Conservation (phyloP, 441 rosid species). For the Croton laevigatus region DNA sequence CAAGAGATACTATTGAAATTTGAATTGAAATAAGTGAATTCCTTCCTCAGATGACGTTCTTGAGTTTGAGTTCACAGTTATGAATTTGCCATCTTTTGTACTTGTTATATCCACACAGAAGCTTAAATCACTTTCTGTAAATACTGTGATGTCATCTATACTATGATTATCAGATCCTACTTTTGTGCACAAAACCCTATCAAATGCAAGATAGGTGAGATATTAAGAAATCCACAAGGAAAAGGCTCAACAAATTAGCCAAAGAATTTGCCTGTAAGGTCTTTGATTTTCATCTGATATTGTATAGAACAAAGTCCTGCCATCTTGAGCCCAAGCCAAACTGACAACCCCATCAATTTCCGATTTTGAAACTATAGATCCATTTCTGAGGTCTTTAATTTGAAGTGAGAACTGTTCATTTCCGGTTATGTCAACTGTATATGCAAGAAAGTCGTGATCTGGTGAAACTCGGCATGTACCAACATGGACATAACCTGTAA, state of each 20-base stretch:
- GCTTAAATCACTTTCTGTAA: constrained; percentile 60
- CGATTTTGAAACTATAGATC: constrained; percentile 44
- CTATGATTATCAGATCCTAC: constrained; percentile 37
- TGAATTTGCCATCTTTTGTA: constrained; percentile 94
- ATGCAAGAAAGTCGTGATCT: constrained; percentile 79
- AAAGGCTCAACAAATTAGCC: constrained; percentile 11
- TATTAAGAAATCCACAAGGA: constrained; percentile 15
- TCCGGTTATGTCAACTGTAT: constrained; percentile 70
- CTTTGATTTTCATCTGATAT: constrained; percentile 60
- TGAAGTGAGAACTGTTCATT: constrained; percentile 70
- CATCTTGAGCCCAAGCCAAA: constrained; percentile 89
- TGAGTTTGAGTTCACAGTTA: constrained; percentile 89
- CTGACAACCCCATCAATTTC: constrained; percentile 66
- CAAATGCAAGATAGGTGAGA: constrained; percentile 20
- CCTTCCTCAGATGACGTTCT: constrained; percentile 97
- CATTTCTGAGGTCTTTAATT: constrained; percentile 68
- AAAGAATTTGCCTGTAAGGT: constrained; percentile 58
- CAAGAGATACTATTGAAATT: constrained; percentile 3
- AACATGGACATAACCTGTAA: constrained; percentile 67
- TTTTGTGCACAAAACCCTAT: constrained; percentile 72
- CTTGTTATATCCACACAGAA: constrained; percentile 87
- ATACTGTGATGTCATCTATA: constrained; percentile 41
- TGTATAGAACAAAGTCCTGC: constrained; percentile 70
- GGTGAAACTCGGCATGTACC: constrained; percentile 90
- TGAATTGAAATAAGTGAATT: constrained; percentile 36